Conservation (phyloP, 306 rosid species). For the Acacia melanoxylon region DNA sequence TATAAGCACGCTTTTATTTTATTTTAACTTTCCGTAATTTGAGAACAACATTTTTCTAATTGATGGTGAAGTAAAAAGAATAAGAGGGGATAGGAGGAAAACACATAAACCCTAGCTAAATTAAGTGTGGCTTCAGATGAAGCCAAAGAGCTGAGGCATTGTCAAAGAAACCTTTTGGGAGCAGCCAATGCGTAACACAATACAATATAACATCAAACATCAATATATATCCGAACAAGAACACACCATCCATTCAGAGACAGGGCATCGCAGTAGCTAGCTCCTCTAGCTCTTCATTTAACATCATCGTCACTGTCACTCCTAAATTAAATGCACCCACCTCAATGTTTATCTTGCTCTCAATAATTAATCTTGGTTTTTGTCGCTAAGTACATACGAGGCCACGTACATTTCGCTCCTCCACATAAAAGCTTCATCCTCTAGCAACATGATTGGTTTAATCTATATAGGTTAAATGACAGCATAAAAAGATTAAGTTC, state of each 20-base stretch:
- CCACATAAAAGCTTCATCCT: background rate
- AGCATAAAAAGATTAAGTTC: background rate
- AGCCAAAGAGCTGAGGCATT: slow-evolving; percentile 12
- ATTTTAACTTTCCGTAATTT: background rate
- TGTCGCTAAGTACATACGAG: background rate
- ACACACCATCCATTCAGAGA: slow-evolving; percentile 6
- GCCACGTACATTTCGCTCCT: background rate
- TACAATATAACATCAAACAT: background rate
- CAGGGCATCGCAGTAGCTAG: slow-evolving; percentile 16
- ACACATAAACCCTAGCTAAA: slow-evolving; percentile 12
- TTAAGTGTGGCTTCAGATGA: slow-evolving; percentile 17
- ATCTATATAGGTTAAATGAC: background rate
- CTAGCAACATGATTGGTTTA: background rate
- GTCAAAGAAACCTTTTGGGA: slow-evolving; percentile 23
- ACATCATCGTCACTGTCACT: slow-evolving; percentile 17
- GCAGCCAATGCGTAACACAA: slow-evolving; percentile 18
- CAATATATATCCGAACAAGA: slow-evolving; percentile 5
- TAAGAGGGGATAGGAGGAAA: background rate
- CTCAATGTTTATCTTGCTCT: slow-evolving; percentile 1
- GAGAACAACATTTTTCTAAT: background rate
- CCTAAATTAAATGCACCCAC: slow-evolving; percentile 24
- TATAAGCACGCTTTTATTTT: background rate
- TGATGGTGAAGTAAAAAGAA: background rate
- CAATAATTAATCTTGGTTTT: slow-evolving; percentile 1
- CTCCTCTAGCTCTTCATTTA: background rate